Base-by-base conservation (phyloP, 495 filamentous ascomycete genomes). In the Lasiosphaeria hispida region DNA sequence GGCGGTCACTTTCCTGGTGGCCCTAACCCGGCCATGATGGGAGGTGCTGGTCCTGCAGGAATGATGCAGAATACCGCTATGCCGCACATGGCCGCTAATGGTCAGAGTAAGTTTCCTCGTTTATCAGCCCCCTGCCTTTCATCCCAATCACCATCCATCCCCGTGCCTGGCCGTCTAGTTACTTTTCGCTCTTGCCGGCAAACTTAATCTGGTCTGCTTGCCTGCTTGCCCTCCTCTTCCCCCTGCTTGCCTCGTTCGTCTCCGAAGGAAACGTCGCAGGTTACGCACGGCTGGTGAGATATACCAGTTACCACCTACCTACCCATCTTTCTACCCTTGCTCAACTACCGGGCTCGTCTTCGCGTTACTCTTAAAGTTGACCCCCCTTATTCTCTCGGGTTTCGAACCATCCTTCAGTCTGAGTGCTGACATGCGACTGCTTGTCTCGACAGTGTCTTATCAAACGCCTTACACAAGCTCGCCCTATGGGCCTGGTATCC, bases 11-110 rank as follows among this genome's bases (percentile, higher is more conserved):
- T 77, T 48, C 71, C 72, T 41, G 73, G 66, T 47, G 70, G 63
- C 53, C 68, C 71, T 40, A 79, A 77, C 59, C 69, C 69, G 33
- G 63, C 65, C 61, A 73, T 79, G 74, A 80, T 79, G 76, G 67
- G 73, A 56, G 75, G 59, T 64, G 72, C 71, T 52, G 72, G 71
- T 53, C 71, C 75, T 71, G 75, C 76, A 72, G 77, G 73, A 69
- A 78, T 80, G 75, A 79, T 79, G 77, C 77, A 77, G 72, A 78
- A 76, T 64, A 53, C 76, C 69, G 74, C 67, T 66, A 77, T 79
- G 77, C 75, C 68, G 58, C 77, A 78, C 72, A 77, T 77, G 76
- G 72, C 69, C 63, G 67, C 74, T 55, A 79, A 78, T 76, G 73
- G 74, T 55, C 77, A 78, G 63, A 78, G 76, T 79, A 75, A 76